Base-by-base conservation (phyloP, 768 basidiomycete genomes). In the Calvatia gigantea region DNA sequence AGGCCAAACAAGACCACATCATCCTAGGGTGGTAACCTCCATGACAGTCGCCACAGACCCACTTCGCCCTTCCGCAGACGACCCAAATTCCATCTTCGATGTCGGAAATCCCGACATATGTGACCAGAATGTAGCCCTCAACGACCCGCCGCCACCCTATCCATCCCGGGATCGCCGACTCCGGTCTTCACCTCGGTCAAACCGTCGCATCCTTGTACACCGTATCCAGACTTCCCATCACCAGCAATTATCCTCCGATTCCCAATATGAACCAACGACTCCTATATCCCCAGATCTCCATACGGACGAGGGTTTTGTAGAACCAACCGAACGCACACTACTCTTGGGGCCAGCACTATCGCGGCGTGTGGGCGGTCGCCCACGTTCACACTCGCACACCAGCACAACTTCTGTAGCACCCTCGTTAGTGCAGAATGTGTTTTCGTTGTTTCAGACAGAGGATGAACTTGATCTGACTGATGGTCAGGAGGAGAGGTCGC, bases 101-200 rank as follows among this genome's bases (percentile, higher is more conserved):
- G 31, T 51, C 7, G 28, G 9, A 5, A 31, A 37, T 19, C 15
- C 49, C 9, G 42, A 19, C 32, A 23, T 27, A 25, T 41, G 44
- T 17, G 44, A 52, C 6, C 2, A 11, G 2, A 8, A 7, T 23
- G 28, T 23, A 27, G 27, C 56, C 11, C 64, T 67, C 29, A 45
- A 62, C 17, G 87, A 89, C 60, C 87, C 87, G 2, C 87, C 87
- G 8, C 87, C 87, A 0, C 87, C 87, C 1, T 89, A 89, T 67
- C 87, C 86, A 35, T 70, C 73, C 2, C 65, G 70, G 41, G 68
- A 76, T 56, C 73, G 82, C 19, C 78, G 80, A 33, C 53, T 68
- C 6, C 69, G 76, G 50, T 56, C 70, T 42, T 60, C 65, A n/a
- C n/a, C n/a, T 35, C 69, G 71, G 27, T 60, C 64, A 12, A 63